These are phyloP conservation scores for Lentithecium fluviatile DNA, from an alignment of 495 filamentous ascomycete genomes.

Conservation along the genomic window DNA sequence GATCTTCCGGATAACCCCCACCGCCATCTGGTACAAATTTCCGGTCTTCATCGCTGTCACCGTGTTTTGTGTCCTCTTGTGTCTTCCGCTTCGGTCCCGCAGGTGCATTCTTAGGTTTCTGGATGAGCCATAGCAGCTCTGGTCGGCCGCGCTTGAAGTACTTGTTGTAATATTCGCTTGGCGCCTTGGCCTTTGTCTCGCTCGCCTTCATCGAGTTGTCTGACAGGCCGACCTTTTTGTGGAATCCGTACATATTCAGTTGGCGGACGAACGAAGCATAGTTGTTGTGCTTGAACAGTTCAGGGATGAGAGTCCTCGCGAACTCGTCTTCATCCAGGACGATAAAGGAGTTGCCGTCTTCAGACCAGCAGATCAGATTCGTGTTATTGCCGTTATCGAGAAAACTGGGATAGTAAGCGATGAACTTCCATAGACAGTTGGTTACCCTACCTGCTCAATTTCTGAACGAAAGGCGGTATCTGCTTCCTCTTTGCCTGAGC, in stretches of 20 bases:
- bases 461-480: slow-evolving; percentile 98
- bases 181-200: slow-evolving; percentile 93
- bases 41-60: slow-evolving; percentile 45
- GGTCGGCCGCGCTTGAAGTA: slow-evolving; percentile 93
- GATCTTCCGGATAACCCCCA: slow-evolving; percentile 25
- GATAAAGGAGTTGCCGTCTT: slow-evolving; percentile 92
- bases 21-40: slow-evolving; percentile 30
- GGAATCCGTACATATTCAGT: slow-evolving; percentile 99
- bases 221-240: slow-evolving; percentile 95
- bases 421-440: background rate
- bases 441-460: slow-evolving; percentile 81
- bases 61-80: slow-evolving; percentile 64
- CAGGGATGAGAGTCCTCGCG: slow-evolving; percentile 92
- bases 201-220: slow-evolving; percentile 98
- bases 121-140: slow-evolving; percentile 94
- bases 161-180: slow-evolving; percentile 95
- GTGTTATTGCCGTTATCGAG: slow-evolving; percentile 88
- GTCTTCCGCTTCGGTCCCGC: slow-evolving; percentile 60
- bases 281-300: slow-evolving; percentile 99
- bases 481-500: slow-evolving; percentile 83
- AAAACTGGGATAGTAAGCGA: slow-evolving; percentile 60
- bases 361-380: slow-evolving; percentile 95
- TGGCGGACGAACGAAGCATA: slow-evolving; percentile 98
- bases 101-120: slow-evolving; percentile 77
- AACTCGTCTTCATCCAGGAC: slow-evolving; percentile 98